These are phyloP conservation scores for Exophiala mesophila DNA, from an alignment of 2,329 filamentous ascomycete species.

Conservation along the genomic window DNA sequence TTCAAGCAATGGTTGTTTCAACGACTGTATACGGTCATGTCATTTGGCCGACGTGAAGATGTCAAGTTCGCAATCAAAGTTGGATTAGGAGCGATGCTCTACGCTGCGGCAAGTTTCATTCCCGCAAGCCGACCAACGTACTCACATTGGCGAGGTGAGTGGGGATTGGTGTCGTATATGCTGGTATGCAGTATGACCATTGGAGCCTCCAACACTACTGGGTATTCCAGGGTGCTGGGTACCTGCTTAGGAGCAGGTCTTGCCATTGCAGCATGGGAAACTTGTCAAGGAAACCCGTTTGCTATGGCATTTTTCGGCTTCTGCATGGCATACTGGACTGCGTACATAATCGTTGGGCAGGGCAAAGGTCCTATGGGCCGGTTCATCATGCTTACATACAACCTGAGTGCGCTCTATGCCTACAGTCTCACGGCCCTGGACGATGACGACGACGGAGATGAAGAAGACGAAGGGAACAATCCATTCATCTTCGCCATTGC, in stretches of 20 bases:
- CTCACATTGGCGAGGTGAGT: conserved; percentile 86
- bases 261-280: conserved; percentile 72
- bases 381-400: conserved; percentile 93
- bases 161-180: conserved; percentile 96
- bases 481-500: conserved; percentile 86
- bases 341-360: conserved; percentile 80
- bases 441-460: conserved; percentile 66
- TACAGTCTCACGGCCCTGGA: conserved; percentile 82
- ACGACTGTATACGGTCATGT: conserved; percentile 51
- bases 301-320: conserved; percentile 77
- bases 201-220: conserved; percentile 90
- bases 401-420: conserved; percentile 87
- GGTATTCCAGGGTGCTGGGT: conserved; percentile 77
- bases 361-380: conserved; percentile 85
- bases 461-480: conserved; percentile 76
- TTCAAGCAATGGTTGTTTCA: conserved; percentile 22
- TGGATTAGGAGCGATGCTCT: conserved; percentile 80
- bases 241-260: conserved; percentile 75
- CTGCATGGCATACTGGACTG: conserved; percentile 74
- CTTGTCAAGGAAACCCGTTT: conserved; percentile 67
- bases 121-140: conserved; percentile 73
- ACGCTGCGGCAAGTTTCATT: conserved; percentile 84
- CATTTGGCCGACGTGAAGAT: conserved; percentile 59
- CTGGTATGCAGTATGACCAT: conserved; percentile 97
- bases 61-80: conserved; percentile 85